phyloP scores from a whole-genome alignment of 2,329 filamentous ascomycete genomes.

The Pseudocercospora ulei region DNA sequence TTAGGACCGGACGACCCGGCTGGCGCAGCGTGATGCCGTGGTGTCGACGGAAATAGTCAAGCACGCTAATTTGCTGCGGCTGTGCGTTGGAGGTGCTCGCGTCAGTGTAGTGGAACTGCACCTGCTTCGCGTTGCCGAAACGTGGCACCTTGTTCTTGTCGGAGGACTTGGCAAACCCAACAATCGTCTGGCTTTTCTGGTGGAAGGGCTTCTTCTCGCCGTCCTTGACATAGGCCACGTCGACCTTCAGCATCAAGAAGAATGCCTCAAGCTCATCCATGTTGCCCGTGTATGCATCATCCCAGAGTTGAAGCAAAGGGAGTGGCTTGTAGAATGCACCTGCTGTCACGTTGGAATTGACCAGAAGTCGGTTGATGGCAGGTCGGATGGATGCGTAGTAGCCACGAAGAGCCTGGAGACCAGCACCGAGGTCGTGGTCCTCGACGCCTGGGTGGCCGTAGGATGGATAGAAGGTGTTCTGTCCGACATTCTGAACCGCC shows the following conservation, averaged over 20 bases:
- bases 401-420: slow-evolving; percentile 50
- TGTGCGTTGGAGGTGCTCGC: slow-evolving; percentile 21
- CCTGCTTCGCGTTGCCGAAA: slow-evolving; percentile 39
- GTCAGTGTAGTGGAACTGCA: slow-evolving; percentile 41
- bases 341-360: slow-evolving; percentile 56
- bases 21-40: slow-evolving; percentile 37
- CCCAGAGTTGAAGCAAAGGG: slow-evolving; percentile 32
- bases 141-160: slow-evolving; percentile 20
- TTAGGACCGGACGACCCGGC: slow-evolving; percentile 49
- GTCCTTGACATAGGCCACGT: slow-evolving; percentile 25
- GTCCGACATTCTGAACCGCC: slow-evolving; percentile 41
- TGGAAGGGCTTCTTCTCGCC: slow-evolving; percentile 21
- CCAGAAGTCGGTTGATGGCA: slow-evolving; percentile 48
- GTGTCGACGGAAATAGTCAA: slow-evolving; percentile 42
- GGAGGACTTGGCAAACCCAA: slow-evolving; percentile 37
- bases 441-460: slow-evolving; percentile 31
- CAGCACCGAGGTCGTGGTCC: slow-evolving; percentile 39
- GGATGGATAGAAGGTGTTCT: slow-evolving; percentile 47
- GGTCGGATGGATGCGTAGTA: slow-evolving; percentile 55
- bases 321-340: slow-evolving; percentile 48
- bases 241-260: slow-evolving; percentile 29
- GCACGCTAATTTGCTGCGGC: slow-evolving; percentile 43
- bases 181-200: slow-evolving; percentile 40
- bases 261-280: slow-evolving; percentile 23
- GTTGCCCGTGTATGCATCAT: slow-evolving; percentile 25